Evolutionary conservation across 306 rosid species (phyloP), one percentile per base, ranked within the genome.

Genomic region (Cicer judaicum): DNA sequence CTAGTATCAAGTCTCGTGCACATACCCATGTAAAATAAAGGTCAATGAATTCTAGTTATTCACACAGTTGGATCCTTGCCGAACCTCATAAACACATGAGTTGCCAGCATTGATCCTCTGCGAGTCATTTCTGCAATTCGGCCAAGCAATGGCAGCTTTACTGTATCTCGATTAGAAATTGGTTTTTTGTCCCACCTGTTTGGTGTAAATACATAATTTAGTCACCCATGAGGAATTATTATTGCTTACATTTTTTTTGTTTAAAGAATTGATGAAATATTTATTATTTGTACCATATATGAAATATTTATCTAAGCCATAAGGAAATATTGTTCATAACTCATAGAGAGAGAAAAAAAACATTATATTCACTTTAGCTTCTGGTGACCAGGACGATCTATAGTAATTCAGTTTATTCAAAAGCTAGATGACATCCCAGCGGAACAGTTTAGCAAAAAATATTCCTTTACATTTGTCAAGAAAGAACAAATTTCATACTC

Each of bases 111-210:
- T 12, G 95, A 71, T 61, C 89, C 88, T 72, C 93, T 76, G n/a
- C 97, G 97, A 77, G 83, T 69, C 81, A 86, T 48, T 76, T 91
- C 93, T 49, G 83, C 59, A 61, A 84, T 10, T 62, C 89, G 87
- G 44, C 93, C 98, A 5, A 91, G 41, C 44, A 89, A 72, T 6
- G 97, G 95, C 24, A 89, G 18, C 73, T 84, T 78, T 8, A 60
- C 88, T 5, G 93, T 86, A 63, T 91, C 98, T 80, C 86, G 84
- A 49, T 89, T 91, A 86, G 78, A 82, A 46, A 93, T 76, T 18
- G 96, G 95, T 78, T 91, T 91, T 74, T 81, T 88, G 83, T 89
- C 71, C 98, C 98, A 90, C 96, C 98, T 93, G 64, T 48, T 47
- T 36, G 42, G 41, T 34, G 55, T 14, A 78, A 48, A 79, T 60